Percentiles rank a stretch among this genome's conserved stretches.
phyloP scores from a whole-genome alignment of 2,329 filamentous ascomycete species.

The Colletotrichum liriopes region DNA sequence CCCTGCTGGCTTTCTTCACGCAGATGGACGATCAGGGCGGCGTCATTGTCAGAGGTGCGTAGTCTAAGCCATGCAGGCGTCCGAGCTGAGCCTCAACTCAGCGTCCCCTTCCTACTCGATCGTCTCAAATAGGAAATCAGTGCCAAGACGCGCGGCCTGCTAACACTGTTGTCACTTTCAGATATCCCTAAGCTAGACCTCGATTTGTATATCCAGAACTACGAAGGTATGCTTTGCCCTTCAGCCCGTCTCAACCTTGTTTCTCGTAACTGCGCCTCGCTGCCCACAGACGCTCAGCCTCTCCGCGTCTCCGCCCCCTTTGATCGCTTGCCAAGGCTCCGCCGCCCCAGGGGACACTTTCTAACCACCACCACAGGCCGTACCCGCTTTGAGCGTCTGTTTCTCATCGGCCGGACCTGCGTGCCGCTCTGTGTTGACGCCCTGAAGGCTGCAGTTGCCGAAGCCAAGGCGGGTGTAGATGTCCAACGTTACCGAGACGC shows the following conservation, averaged over 20 bases:
- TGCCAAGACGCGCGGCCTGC: constrained; percentile 42
- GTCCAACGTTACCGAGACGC: constrained; percentile 79
- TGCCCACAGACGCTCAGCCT: constrained; percentile 30
- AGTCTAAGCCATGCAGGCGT: constrained; percentile 14
- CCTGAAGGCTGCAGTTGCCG: constrained; percentile 81
- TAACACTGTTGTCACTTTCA: constrained; percentile 34
- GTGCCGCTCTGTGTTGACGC: constrained; percentile 84
- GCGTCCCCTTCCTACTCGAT: constrained; percentile 5
- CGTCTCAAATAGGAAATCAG: constrained; percentile 25
- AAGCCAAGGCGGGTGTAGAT: constrained; percentile 85
- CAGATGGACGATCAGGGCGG: constrained; percentile 63
- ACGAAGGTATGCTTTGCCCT: constrained; percentile 74
- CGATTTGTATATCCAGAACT: constrained; percentile 91
- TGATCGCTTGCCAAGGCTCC: constrained; percentile 36
- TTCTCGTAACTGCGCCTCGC: constrained; percentile 34
- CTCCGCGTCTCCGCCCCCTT: constrained; percentile 30
- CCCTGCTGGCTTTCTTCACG: constrained; percentile 61
- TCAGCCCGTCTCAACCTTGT: constrained; percentile 27
- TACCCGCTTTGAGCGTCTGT: constrained; percentile 85
- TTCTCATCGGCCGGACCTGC: constrained; percentile 85
- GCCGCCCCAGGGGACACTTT: constrained; percentile 15
- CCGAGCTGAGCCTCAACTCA: constrained; percentile 29
- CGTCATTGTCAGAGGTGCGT: constrained; percentile 64
- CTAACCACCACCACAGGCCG: constrained; percentile 69
- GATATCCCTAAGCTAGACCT: constrained; percentile 86